A percentile compares a stretch with the other conserved stretches of the same genome.
These are phyloP conservation scores for Brachypodium distachyon DNA, from an alignment of 202 grass and related monocot genomes.

Conservation along the genomic window DNA sequence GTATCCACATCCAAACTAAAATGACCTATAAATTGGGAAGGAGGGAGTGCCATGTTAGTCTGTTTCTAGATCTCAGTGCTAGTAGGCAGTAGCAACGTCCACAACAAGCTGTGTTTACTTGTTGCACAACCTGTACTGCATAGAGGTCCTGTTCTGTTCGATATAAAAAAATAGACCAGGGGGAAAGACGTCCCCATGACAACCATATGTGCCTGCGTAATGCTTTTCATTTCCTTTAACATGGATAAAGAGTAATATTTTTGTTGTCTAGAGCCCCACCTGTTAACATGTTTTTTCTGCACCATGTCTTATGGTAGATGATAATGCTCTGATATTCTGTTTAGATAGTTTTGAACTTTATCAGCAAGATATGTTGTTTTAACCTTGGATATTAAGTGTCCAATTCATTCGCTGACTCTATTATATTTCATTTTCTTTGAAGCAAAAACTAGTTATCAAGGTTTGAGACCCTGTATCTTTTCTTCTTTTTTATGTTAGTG, in stretches of 20 bases:
- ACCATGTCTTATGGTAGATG: background rate
- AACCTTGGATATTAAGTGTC: background rate
- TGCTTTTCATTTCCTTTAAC: background rate
- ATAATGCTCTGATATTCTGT: background rate
- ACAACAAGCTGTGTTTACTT: background rate
- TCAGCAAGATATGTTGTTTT: background rate
- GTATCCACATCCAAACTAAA: too few species aligned
- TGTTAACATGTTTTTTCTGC: background rate
- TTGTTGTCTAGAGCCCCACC: background rate
- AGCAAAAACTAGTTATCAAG: too few species aligned
- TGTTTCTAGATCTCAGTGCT: slow-evolving; percentile 16
- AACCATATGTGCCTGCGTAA: too few species aligned
- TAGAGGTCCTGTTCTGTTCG: background rate
- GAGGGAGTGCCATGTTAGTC: too few species aligned
- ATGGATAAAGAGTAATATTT: background rate
- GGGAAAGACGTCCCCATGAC: too few species aligned
- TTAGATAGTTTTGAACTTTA: background rate
- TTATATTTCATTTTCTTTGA: too few species aligned
- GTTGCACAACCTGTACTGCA: background rate
- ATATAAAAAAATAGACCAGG: too few species aligned
- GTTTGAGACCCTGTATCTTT: too few species aligned
- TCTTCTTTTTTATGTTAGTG: too few species aligned
- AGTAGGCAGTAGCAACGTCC: slow-evolving; percentile 34
- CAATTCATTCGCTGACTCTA: too few species aligned
- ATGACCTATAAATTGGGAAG: too few species aligned